A percentile compares a stretch with the other conserved stretches of the same genome.
Conservation (phyloP, 371 early-diverging fungal species). For the Catenaria anguillulae region DNA sequence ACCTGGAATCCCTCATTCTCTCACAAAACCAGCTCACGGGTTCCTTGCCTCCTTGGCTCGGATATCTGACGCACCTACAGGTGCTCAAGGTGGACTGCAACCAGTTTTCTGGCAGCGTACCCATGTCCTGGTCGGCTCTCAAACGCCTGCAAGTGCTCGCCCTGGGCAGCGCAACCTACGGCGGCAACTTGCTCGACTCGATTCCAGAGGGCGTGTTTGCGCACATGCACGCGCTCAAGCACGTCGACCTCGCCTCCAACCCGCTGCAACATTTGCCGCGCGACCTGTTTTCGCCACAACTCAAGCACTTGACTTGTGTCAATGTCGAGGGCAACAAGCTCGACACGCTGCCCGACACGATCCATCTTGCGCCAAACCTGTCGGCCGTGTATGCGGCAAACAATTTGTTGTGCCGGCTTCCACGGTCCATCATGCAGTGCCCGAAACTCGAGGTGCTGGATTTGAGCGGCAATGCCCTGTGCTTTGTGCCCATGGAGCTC, state of each 20-base stretch:
- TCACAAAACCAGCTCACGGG: neutral
- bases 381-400: constrained; percentile 34
- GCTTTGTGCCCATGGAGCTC: constrained; percentile 43
- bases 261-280: constrained; percentile 28
- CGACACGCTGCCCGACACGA: constrained; percentile 38
- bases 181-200: constrained; percentile 8
- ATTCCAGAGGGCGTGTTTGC: constrained; percentile 10
- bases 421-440: constrained; percentile 36
- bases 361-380: constrained; percentile 26
- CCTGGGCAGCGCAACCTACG: neutral
- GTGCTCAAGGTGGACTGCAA: neutral
- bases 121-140: neutral
- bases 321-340: constrained; percentile 37
- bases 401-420: constrained; percentile 40
- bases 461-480: constrained; percentile 40
- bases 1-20: neutral
- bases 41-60: neutral
- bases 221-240: constrained; percentile 23
- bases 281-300: constrained; percentile 22
- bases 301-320: constrained; percentile 17
- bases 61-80: neutral
- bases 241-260: constrained; percentile 39
- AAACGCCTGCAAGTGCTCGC: neutral
- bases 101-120: neutral
- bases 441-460: constrained; percentile 37